Evolutionary conservation across 192 early-diverging fungal species (phyloP).

Genomic region (Coemansia sp.): DNA sequence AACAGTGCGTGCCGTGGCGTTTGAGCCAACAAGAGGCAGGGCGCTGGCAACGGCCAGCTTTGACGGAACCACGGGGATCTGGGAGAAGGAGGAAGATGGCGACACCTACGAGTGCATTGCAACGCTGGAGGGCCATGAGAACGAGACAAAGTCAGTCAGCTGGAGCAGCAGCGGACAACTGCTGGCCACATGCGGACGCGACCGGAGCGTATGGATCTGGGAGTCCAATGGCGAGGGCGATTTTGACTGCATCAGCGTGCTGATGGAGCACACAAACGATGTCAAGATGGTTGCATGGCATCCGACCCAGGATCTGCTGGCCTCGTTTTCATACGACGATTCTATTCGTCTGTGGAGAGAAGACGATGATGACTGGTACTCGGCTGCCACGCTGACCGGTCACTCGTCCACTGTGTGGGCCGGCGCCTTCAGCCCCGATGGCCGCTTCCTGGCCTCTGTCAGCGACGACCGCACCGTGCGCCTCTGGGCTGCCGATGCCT

Average conservation of each 20-base stretch:
- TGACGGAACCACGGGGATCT: conserved; percentile 90
- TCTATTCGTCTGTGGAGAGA: conserved; percentile 93
- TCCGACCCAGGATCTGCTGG: conserved; percentile 80
- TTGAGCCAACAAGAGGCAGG: conserved; percentile 67
- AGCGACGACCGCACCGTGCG: conserved; percentile 85
- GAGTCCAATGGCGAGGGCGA: conserved; percentile 81
- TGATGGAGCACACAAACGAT: conserved; percentile 96
- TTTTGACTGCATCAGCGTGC: conserved; percentile 93
- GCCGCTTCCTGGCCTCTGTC: conserved; percentile 71
- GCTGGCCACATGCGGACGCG: conserved; percentile 91
- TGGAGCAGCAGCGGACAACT: conserved; percentile 83
- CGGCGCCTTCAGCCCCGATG: conserved; percentile 78
- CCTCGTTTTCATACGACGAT: conserved; percentile 91
- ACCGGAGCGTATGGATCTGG: conserved; percentile 99
- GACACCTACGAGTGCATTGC: conserved; percentile 85
- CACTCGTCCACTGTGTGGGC: conserved; percentile 93
- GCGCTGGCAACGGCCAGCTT: conserved; percentile 88
- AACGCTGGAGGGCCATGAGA: conserved; percentile 97
- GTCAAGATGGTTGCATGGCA: conserved; percentile 96
- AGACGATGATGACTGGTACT: conserved; percentile 97
- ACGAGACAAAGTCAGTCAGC: conserved; percentile 92
- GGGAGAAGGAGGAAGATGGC: conserved; percentile 69
- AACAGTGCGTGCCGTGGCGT: conserved; percentile 87
- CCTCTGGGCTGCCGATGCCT: conserved; percentile 68
- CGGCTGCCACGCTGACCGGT: conserved; percentile 79